These are phyloP conservation scores for Pistacia integerrima DNA, from an alignment of 345 rosid species.

Conservation along the genomic window DNA sequence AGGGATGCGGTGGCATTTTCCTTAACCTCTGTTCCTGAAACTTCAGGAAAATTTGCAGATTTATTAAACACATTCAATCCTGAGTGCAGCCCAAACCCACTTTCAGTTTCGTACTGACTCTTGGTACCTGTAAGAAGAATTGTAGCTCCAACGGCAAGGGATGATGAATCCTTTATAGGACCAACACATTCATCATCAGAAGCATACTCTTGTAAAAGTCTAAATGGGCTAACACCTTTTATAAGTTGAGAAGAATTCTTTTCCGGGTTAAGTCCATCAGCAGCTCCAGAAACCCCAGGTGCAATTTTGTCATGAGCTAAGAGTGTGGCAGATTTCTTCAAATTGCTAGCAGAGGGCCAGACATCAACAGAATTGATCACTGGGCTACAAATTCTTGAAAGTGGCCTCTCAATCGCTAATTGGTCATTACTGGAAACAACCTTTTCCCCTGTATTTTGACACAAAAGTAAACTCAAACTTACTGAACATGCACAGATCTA, in stretches of 20 bases:
- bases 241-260: slow-evolving; percentile 18
- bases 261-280: slow-evolving; percentile 20
- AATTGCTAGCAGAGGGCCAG: slow-evolving; percentile 12
- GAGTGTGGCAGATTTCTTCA: slow-evolving; percentile 19
- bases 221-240: slow-evolving; percentile 46
- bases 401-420: slow-evolving; percentile 14
- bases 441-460: slow-evolving; percentile 20
- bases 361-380: slow-evolving; percentile 21
- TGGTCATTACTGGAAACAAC: slow-evolving; percentile 13
- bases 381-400: slow-evolving; percentile 15
- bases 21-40: slow-evolving; percentile 19
- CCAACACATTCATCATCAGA: slow-evolving; percentile 39
- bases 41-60: slow-evolving; percentile 14
- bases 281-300: slow-evolving; percentile 13
- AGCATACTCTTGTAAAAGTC: slow-evolving; percentile 50
- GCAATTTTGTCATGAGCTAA: slow-evolving; percentile 5
- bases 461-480: neutral
- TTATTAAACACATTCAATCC: slow-evolving; percentile 16
- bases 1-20: slow-evolving; percentile 21
- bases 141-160: slow-evolving; percentile 24
- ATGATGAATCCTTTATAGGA: slow-evolving; percentile 13
- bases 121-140: slow-evolving; percentile 12
- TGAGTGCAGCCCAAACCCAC: slow-evolving; percentile 14
- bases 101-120: slow-evolving; percentile 23
- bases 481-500: neutral